Evolutionary conservation across 495 filamentous ascomycete species (phyloP).

Genomic region (Lophium mytilinum): DNA sequence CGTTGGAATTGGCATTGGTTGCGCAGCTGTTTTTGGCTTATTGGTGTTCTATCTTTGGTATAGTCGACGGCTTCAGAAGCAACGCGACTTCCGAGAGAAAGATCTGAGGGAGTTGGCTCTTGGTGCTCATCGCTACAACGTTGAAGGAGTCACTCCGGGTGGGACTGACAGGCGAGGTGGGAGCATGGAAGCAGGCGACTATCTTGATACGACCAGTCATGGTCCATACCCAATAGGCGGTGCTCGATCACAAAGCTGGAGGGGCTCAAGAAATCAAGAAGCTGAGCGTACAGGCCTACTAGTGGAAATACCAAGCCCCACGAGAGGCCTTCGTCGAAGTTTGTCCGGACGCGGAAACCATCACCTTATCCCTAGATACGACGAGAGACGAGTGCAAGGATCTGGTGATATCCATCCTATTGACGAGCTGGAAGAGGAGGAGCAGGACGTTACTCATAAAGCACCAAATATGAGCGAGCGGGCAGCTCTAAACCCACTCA

Average conservation of each 20-base stretch:
- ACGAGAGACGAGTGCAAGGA: conserved; percentile 42
- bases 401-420: conserved; percentile 55
- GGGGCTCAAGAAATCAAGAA: conserved; percentile 26
- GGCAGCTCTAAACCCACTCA: background rate
- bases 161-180: conserved; percentile 12
- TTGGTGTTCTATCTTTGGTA: conserved; percentile 52
- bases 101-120: conserved; percentile 47
- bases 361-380: conserved; percentile 40
- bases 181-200: conserved; percentile 7
- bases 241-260: conserved; percentile 14
- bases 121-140: conserved; percentile 35
- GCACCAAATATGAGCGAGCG: conserved; percentile 16
- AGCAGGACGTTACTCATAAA: conserved; percentile 15
- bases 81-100: conserved; percentile 42
- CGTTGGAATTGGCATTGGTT: conserved; percentile 63
- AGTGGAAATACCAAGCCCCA: conserved; percentile 48
- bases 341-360: conserved; percentile 33
- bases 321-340: conserved; percentile 42
- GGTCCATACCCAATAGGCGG: conserved; percentile 1
- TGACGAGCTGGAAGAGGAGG: conserved; percentile 68
- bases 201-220: conserved; percentile 9
- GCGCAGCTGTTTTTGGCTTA: conserved; percentile 45
- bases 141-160: conserved; percentile 4
- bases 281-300: conserved; percentile 51
- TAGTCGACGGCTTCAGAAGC: conserved; percentile 42